phyloP scores from a whole-genome alignment of 2,329 filamentous ascomycete genomes.

The Sphaceloma murrayae region DNA sequence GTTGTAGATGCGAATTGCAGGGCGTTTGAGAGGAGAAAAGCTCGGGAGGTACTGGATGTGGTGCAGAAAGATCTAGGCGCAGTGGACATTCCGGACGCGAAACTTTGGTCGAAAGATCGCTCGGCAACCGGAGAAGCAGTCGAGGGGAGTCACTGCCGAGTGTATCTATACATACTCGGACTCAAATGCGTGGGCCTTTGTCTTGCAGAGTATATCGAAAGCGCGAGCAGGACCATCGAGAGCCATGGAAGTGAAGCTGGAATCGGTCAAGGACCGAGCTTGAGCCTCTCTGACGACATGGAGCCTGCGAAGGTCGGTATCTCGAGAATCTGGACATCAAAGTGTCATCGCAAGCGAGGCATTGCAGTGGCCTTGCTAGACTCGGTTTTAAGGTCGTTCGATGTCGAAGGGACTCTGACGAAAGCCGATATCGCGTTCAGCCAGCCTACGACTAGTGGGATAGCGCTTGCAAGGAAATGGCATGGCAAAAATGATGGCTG shows the following conservation, averaged over 20 bases:
- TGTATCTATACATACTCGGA: constrained; percentile 52
- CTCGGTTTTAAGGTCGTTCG: constrained; percentile 45
- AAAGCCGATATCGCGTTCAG: constrained; percentile 53
- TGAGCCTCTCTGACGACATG: constrained; percentile 15
- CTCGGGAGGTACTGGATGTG: constrained; percentile 46
- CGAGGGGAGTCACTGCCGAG: constrained; percentile 44
- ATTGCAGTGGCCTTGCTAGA: constrained; percentile 51
- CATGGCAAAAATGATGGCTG: constrained; percentile 47
- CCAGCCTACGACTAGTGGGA: constrained; percentile 55
- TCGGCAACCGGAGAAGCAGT: constrained; percentile 19
- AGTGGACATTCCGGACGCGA: constrained; percentile 47
- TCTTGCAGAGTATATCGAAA: constrained; percentile 51
- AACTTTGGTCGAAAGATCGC: constrained; percentile 42
- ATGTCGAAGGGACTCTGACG: constrained; percentile 46
- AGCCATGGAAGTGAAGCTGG: background rate
- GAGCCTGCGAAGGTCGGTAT: constrained; percentile 39
- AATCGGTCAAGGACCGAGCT: no score
- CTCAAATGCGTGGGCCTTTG: constrained; percentile 54
- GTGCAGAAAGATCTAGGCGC: constrained; percentile 55
- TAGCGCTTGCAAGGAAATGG: constrained; percentile 48
- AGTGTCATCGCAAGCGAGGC: constrained; percentile 45
- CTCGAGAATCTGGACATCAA: constrained; percentile 56
- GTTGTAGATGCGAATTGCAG: constrained; percentile 49
- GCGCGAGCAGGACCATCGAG: constrained; percentile 43
- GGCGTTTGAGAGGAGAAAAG: constrained; percentile 44